Evolutionary conservation across 352 stramenopile genomes (phyloP).

Genomic region (Phytopythium ostracodes): DNA sequence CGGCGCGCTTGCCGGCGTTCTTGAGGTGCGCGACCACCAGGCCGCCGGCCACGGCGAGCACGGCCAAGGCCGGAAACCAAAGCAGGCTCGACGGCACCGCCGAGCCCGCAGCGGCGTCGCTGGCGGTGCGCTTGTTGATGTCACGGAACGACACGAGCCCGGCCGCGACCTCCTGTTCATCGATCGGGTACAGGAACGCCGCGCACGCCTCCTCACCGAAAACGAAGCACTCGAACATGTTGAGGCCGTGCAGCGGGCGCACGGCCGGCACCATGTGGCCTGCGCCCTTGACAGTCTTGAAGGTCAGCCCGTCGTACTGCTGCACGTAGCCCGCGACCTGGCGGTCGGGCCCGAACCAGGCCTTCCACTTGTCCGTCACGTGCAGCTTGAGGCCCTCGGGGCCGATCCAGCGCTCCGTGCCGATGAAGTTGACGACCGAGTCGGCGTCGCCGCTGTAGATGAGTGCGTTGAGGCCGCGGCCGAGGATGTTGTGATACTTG

Average conservation of each 20-base stretch:
- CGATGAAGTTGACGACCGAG: conserved; percentile 82
- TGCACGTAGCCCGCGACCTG: conserved; percentile 88
- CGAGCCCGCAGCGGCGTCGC: neutral
- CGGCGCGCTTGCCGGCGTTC: conserved; percentile 37
- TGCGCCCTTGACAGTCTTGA: conserved; percentile 90
- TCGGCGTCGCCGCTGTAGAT: conserved; percentile 81
- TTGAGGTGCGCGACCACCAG: conserved; percentile 34
- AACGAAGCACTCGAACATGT: conserved; percentile 86
- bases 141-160: conserved; percentile 18
- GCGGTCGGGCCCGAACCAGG: conserved; percentile 72
- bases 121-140: neutral
- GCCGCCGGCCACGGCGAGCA: conserved; percentile 23
- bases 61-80: conserved; percentile 20
- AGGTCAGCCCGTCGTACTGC: conserved; percentile 83
- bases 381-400: conserved; percentile 59
- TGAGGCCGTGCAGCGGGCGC: conserved; percentile 64
- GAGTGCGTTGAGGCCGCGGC: conserved; percentile 39
- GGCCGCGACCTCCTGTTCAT: conserved; percentile 59
- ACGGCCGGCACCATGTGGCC: conserved; percentile 88
- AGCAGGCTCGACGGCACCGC: conserved; percentile 10
- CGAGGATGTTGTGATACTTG: conserved; percentile 70
- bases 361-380: conserved; percentile 32
- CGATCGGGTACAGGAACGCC: conserved; percentile 57
- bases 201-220: conserved; percentile 49
- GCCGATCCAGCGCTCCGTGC: conserved; percentile 85